Conservation (phyloP, 345 rosid genomes). For the Citrus sp. region DNA sequence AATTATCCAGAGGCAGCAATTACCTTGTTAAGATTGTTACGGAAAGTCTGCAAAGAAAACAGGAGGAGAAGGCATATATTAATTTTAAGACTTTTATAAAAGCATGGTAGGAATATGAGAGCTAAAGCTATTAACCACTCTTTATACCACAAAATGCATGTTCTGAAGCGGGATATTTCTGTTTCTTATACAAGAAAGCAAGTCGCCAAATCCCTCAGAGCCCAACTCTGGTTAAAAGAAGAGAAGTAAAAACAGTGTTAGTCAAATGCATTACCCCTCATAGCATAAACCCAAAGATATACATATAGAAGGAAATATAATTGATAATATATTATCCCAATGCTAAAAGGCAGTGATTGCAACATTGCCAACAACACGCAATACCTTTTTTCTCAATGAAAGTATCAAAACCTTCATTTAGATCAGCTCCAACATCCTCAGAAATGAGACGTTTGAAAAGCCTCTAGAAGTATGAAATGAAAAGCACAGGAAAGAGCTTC, state of each 20-base stretch:
- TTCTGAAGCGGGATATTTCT: slow-evolving; percentile 77
- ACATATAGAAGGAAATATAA: neutral
- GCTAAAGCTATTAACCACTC: slow-evolving; percentile 10
- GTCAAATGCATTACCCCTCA: slow-evolving; percentile 17
- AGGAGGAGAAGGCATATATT: slow-evolving; percentile 10
- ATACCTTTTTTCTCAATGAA: slow-evolving; percentile 75
- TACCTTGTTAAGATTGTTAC: slow-evolving; percentile 96
- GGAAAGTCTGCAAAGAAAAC: slow-evolving; percentile 59
- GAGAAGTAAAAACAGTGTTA: slow-evolving; percentile 6
- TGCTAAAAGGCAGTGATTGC: neutral
- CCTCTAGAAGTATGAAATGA: slow-evolving; percentile 48
- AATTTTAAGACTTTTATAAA: slow-evolving; percentile 23
- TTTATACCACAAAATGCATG: slow-evolving; percentile 95
- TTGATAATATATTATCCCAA: neutral
- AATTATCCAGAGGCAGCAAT: slow-evolving; percentile 17
- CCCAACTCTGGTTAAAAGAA: slow-evolving; percentile 63
- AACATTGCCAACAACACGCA: slow-evolving; percentile 10
- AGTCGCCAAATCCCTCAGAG: slow-evolving; percentile 84
- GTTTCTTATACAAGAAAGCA: slow-evolving; percentile 80
- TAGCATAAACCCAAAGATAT: neutral
- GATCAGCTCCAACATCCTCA: slow-evolving; percentile 88
- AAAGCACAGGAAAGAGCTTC: slow-evolving; percentile 14
- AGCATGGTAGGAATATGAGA: neutral
- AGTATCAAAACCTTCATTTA: slow-evolving; percentile 91
- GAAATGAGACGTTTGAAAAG: slow-evolving; percentile 74